phyloP scores from a whole-genome alignment of 2,329 filamentous ascomycete species.

The Simplicillium sp. region DNA sequence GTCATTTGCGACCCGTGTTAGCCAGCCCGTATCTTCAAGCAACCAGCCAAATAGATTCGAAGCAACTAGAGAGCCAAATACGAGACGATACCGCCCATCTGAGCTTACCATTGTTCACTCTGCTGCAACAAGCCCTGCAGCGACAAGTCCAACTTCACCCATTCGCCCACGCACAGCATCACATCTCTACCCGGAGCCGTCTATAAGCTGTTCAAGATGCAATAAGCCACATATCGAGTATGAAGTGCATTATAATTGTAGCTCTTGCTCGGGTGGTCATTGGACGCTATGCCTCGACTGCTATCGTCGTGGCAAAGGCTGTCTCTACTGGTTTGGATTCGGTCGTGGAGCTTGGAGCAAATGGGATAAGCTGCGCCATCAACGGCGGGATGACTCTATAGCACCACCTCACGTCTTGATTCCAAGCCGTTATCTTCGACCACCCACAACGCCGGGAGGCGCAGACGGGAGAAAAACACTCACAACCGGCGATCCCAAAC shows the following conservation, averaged over 20 bases:
- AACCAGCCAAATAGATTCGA: background rate
- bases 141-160: conserved; percentile 18
- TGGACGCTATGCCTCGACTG: conserved; percentile 77
- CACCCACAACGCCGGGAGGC: conserved; percentile 37
- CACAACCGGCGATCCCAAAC: conserved; percentile 57
- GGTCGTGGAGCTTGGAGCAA: conserved; percentile 59
- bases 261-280: conserved; percentile 55
- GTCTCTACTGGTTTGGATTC: conserved; percentile 83
- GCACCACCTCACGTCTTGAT: conserved; percentile 48
- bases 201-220: conserved; percentile 65
- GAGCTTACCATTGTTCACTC: conserved; percentile 29
- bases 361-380: conserved; percentile 47
- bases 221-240: conserved; percentile 67
- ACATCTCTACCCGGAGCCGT: conserved; percentile 58
- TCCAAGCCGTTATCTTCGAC: conserved; percentile 45
- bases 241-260: conserved; percentile 77
- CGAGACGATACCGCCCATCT: conserved; percentile 22
- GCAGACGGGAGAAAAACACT: conserved; percentile 46
- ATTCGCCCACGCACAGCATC: conserved; percentile 31
- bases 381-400: conserved; percentile 23
- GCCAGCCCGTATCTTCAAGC: background rate
- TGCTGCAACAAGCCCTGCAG: conserved; percentile 18
- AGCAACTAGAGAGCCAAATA: conserved; percentile 2
- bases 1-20: conserved; percentile 5
- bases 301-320: conserved; percentile 69